A percentile compares a stretch with the other conserved stretches of the same genome.
These are phyloP conservation scores for Hemileia vastatrix DNA, from an alignment of 1,284 basidiomycete species.

Conservation along the genomic window DNA sequence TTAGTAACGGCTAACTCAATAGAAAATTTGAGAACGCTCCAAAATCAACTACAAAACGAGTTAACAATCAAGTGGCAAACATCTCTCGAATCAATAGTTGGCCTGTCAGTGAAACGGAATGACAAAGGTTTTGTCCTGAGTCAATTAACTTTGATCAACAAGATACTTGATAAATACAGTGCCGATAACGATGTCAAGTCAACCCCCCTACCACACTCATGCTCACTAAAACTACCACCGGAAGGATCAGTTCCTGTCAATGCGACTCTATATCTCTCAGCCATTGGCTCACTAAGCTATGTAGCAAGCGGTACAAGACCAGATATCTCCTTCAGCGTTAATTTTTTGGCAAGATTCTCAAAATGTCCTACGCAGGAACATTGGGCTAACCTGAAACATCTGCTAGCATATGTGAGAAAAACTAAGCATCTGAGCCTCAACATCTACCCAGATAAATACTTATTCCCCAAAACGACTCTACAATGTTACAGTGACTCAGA, in stretches of 20 bases:
- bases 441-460: neutral
- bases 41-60: no score
- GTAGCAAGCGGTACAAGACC: neutral
- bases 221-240: no score
- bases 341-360: neutral
- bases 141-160: neutral
- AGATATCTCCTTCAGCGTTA: constrained; percentile 2
- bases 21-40: no score
- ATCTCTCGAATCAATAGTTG: neutral
- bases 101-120: neutral
- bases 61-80: neutral
- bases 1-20: no score
- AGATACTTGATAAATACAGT: no score
- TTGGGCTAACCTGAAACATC: neutral
- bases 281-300: neutral
- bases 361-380: neutral
- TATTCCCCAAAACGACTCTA: neutral
- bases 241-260: no score
- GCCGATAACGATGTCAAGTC: no score
- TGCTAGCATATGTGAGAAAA: neutral
- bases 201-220: no score
- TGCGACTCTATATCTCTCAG: no score
- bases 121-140: neutral
- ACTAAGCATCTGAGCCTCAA: neutral
- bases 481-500: neutral